Conservation (phyloP, 2,329 filamentous ascomycete species). For the Harringtonia aguacate region DNA sequence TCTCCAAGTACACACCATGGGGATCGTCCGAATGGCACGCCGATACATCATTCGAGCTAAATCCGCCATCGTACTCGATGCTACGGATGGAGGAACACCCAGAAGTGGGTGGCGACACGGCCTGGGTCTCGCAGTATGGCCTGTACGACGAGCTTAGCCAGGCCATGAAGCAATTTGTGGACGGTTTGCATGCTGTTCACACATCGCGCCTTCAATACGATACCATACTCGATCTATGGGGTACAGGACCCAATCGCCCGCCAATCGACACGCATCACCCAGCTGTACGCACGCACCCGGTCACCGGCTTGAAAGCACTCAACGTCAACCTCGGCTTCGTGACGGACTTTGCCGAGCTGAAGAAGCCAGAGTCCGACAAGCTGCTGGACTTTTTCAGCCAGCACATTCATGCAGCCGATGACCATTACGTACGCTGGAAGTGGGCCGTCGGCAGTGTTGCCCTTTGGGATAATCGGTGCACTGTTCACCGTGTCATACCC, state of each 20-base stretch:
- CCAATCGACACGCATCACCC: constrained; percentile 38
- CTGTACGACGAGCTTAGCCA: constrained; percentile 33
- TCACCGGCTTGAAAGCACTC: constrained; percentile 32
- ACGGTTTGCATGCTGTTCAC: constrained; percentile 33
- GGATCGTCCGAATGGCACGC: constrained; percentile 34
- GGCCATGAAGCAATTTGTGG: constrained; percentile 28
- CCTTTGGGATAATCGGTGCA: constrained; percentile 38
- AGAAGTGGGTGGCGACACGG: constrained; percentile 33
- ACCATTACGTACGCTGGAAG: constrained; percentile 38
- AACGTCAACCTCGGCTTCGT: constrained; percentile 36
- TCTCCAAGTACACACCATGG: constrained; percentile 35
- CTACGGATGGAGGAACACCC: constrained; percentile 40
- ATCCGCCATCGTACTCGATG: constrained; percentile 39
- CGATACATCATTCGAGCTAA: constrained; percentile 39
- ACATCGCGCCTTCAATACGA: constrained; percentile 35
- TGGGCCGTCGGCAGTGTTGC: constrained; percentile 37
- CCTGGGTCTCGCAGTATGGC: constrained; percentile 35
- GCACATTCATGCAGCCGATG: constrained; percentile 37
- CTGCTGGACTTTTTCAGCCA: constrained; percentile 33
- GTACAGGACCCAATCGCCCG: constrained; percentile 26
- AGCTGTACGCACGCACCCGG: constrained; percentile 36
- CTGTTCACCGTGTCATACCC: constrained; percentile 29
- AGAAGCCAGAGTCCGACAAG: constrained; percentile 35
- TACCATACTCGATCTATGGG: constrained; percentile 33
- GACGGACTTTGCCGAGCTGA: constrained; percentile 36